phyloP scores from a whole-genome alignment of 1,284 basidiomycete genomes.

The Irpex rosettiformis region DNA sequence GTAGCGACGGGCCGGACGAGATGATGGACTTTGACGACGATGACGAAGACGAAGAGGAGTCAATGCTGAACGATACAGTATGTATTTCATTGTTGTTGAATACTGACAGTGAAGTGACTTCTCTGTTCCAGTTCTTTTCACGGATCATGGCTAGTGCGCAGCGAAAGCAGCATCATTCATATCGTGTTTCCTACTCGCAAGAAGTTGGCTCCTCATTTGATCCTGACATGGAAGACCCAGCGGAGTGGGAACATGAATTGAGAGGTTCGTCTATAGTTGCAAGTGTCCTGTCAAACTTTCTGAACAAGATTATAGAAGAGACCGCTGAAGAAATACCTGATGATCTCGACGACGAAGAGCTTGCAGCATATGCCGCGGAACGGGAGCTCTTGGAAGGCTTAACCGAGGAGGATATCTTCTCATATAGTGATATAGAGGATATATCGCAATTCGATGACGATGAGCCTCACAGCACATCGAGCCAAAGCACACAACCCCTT shows the following conservation, averaged over 20 bases:
- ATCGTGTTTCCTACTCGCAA: constrained; percentile 56
- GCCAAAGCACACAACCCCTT: constrained; percentile 31
- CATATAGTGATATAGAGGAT: constrained; percentile 27
- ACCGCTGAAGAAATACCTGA: constrained; percentile 26
- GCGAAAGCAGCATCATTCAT: constrained; percentile 45
- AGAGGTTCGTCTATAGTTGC: constrained; percentile 28
- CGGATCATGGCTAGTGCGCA: constrained; percentile 55
- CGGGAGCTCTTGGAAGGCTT: constrained; percentile 49
- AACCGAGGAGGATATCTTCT: constrained; percentile 27
- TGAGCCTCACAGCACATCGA: constrained; percentile 1
- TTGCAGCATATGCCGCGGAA: constrained; percentile 58
- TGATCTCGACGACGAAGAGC: constrained; percentile 53
- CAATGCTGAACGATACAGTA: constrained; percentile 56
- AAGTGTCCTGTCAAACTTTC: constrained; percentile 14
- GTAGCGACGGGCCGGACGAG: constrained; percentile 52
- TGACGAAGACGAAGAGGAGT: constrained; percentile 40
- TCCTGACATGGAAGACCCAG: constrained; percentile 61
- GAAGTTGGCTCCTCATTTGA: constrained; percentile 75
- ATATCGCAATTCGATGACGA: constrained; percentile 13
- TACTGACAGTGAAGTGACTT: not conserved
- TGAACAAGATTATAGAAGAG: constrained; percentile 7
- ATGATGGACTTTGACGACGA: constrained; percentile 53
- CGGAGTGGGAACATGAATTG: constrained; percentile 55
- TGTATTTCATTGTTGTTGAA: not conserved
- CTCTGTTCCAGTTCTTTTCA: constrained; percentile 49